Base-by-base conservation (phyloP, 2,329 filamentous ascomycete species). In the Penicillium crustosum region DNA sequence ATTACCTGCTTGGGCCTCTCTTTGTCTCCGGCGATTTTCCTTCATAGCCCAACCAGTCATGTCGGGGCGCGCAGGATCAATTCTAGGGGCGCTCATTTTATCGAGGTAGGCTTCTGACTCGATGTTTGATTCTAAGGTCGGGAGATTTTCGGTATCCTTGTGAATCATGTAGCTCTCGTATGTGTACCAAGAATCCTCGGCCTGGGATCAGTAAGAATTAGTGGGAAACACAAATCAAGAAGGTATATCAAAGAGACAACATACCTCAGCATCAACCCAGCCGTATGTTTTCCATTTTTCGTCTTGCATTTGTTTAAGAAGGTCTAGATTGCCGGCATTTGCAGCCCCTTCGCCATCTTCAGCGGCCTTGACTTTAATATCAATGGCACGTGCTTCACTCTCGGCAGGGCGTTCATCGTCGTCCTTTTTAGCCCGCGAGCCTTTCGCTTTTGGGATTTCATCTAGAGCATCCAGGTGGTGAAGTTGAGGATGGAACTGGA, bases 401-500 rank as follows among this genome's bases (percentile, higher is more conserved):
- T 74, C 69, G 44, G 69, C 58, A 66, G 80, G 67, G 65, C 75
- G 68, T 66, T 81, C 81, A 56, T 83, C 80, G 13, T 77, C 72
- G 13, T 78, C 73, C 58, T 75, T 76, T 64, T 72, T 77, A 61
- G 64, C 60, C 61, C 73, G 68, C 31, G 58, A 64, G 53, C 73
- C 66, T 51, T 72, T 68, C 6, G 64, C 69, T 51, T 73, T 75
- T 5, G 72, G 69, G 8, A 90, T 83, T 68, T 97, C 91, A 47
- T 88, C 82, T 45, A 86, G 77, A 4, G 94, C 93, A 76, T 97
- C 94, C 65, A 97, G 82, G 77, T 97, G 92, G 76, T 96, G 91
- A 60, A 96, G 89, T 70, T 97, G 91, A 0, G 94, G 92, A 4
- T 93, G 89, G 70, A 99, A 86, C 71, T 96, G 91, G 42, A 96